A percentile compares a stretch with the other conserved stretches of the same genome.
Conservation (phyloP, 371 early-diverging fungal genomes). For the Apophysomyces trapeziformis region DNA sequence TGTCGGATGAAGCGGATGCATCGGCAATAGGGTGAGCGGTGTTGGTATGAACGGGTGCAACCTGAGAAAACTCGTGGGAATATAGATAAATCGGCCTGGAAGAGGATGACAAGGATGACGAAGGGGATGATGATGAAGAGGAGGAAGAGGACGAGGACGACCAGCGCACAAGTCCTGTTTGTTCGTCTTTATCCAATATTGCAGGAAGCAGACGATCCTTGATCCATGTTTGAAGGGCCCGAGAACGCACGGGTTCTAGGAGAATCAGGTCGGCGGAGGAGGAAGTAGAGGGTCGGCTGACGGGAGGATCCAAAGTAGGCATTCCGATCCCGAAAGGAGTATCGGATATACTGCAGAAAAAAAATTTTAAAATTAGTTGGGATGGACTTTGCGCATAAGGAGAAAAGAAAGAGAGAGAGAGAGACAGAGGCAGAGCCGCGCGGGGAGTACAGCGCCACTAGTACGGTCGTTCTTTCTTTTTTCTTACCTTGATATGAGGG, state of each 20-base stretch:
- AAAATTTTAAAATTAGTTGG: neutral
- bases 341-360: conserved; percentile 3
- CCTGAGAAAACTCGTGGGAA: conserved; percentile 43
- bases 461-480: neutral
- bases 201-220: neutral
- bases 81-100: conserved; percentile 37
- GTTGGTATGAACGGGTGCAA: conserved; percentile 28
- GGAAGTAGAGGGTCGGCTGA: neutral
- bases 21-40: neutral
- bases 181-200: neutral
- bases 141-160: conserved; percentile 11
- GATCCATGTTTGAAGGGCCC: conserved; percentile 29
- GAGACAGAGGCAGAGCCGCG: too few species aligned
- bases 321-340: conserved; percentile 2
- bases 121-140: neutral
- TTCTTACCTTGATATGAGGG: conserved; percentile 10
- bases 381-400: neutral
- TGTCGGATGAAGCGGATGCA: neutral
- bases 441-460: too few species aligned
- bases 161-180: conserved; percentile 27
- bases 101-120: too few species aligned
- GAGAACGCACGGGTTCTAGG: conserved; percentile 41
- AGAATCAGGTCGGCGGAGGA: neutral
- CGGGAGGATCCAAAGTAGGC: neutral
- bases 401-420: neutral